phyloP scores from a whole-genome alignment of 129 eudicot species.

The Helianthus annuus region HanXRQr2.0-SUNRISE NC_035449.2:19827881-19828380 shows the following conservation, averaged over 20 bases:
- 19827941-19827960: slow-evolving; percentile 90
- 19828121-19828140: slow-evolving; percentile 19
- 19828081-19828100: slow-evolving; percentile 9
- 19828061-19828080: slow-evolving; percentile 12
- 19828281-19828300: no score
- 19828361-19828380: no score
- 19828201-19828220: background rate
- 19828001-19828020: slow-evolving; percentile 20
- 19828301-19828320: no score
- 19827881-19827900: background rate
- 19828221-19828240: background rate
- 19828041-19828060: slow-evolving; percentile 9
- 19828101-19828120: slow-evolving; percentile 21
- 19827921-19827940: slow-evolving; percentile 96
- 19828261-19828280: background rate
- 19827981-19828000: slow-evolving; percentile 42
- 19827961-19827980: slow-evolving; percentile 49
- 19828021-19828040: slow-evolving; percentile 25
- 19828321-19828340: no score
- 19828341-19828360: no score
- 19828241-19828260: background rate
- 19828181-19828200: slow-evolving; percentile 20
- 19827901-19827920: slow-evolving; percentile 9
- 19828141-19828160: slow-evolving; percentile 16
- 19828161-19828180: slow-evolving; percentile 9